A percentile compares a stretch with the other conserved stretches of the same genome.
These are phyloP conservation scores for Meyerozyma carpophila DNA, from an alignment of 1,139 yeast genomes.

Conservation along the genomic window DNA sequence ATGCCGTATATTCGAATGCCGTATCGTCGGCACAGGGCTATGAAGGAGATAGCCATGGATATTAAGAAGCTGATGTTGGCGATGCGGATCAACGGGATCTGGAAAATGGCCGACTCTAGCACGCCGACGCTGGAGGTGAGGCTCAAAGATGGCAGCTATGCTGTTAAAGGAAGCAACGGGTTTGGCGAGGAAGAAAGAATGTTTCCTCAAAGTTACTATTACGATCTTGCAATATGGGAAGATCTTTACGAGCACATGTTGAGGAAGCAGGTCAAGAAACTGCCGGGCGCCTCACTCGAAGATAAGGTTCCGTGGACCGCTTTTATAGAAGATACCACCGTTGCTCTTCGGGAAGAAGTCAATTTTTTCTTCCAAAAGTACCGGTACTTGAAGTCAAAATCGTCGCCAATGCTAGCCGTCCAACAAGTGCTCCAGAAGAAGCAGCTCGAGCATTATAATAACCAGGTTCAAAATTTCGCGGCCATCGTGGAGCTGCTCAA, in stretches of 20 bases:
- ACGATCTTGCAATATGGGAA: slow-evolving; percentile 24
- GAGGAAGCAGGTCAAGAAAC: slow-evolving; percentile 3
- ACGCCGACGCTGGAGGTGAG: slow-evolving; percentile 9
- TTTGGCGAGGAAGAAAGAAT: slow-evolving; percentile 23
- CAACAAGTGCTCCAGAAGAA: slow-evolving; percentile 17
- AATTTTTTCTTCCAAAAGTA: slow-evolving; percentile 13
- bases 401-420: slow-evolving; percentile 12
- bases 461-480: slow-evolving; percentile 12
- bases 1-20: slow-evolving; percentile 30
- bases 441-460: slow-evolving; percentile 21
- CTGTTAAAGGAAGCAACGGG: slow-evolving; percentile 26
- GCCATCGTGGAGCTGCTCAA: slow-evolving; percentile 13
- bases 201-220: slow-evolving; percentile 25
- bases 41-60: slow-evolving; percentile 27
- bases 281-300: too few species aligned
- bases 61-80: slow-evolving; percentile 25
- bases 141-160: slow-evolving; percentile 21
- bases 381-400: slow-evolving; percentile 8
- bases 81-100: slow-evolving; percentile 19
- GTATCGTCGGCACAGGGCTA: slow-evolving; percentile 11
- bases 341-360: slow-evolving; percentile 11
- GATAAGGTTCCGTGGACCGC: slow-evolving; percentile 17
- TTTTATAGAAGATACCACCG: slow-evolving; percentile 17
- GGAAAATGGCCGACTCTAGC: slow-evolving; percentile 17
- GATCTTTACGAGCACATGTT: slow-evolving; percentile 32